These are phyloP conservation scores for Trametes polyzona DNA, from an alignment of 1,284 basidiomycete species.

Conservation along the genomic window DNA sequence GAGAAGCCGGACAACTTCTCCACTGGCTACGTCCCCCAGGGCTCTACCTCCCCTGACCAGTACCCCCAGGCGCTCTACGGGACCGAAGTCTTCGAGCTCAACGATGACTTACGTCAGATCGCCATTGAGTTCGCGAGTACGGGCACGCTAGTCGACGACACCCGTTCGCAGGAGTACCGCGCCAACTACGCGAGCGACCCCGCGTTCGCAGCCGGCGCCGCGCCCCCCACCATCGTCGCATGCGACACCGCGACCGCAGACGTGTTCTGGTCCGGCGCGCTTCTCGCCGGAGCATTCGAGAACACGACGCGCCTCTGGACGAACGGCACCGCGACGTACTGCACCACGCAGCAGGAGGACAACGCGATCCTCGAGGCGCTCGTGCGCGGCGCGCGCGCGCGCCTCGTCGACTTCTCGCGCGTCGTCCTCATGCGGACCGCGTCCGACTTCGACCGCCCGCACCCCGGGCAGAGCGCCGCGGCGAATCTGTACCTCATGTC, in stretches of 20 bases:
- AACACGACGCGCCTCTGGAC: slow-evolving; percentile 47
- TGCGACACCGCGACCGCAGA: slow-evolving; percentile 48
- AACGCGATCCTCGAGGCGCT: slow-evolving; percentile 51
- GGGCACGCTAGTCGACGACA: slow-evolving; percentile 43
- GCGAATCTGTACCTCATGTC: slow-evolving; percentile 29
- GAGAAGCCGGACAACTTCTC: slow-evolving; percentile 46
- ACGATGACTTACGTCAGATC: slow-evolving; percentile 45
- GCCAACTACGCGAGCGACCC: slow-evolving; percentile 35
- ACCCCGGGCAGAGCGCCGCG: slow-evolving; percentile 29
- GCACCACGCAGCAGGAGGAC: slow-evolving; percentile 53
- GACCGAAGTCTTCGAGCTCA: slow-evolving; percentile 55
- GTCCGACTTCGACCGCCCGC: slow-evolving; percentile 49
- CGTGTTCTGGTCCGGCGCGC: slow-evolving; percentile 45
- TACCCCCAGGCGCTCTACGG: slow-evolving; percentile 45
- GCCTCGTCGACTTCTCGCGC: slow-evolving; percentile 47
- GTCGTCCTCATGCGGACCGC: slow-evolving; percentile 51
- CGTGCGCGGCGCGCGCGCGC: slow-evolving; percentile 42
- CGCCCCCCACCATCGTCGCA: slow-evolving; percentile 39
- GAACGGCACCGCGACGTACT: slow-evolving; percentile 43
- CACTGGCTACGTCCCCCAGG: slow-evolving; percentile 47
- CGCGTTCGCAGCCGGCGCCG: slow-evolving; percentile 31
- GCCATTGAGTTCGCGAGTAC: slow-evolving; percentile 39
- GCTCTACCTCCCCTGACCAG: slow-evolving; percentile 37
- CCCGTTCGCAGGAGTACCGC: slow-evolving; percentile 39
- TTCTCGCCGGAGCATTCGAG: slow-evolving; percentile 44